Evolutionary conservation across 73 alveolate species (phyloP), one percentile per base, ranked within the genome.

Genomic region (Paramecium sonneborni): DNA sequence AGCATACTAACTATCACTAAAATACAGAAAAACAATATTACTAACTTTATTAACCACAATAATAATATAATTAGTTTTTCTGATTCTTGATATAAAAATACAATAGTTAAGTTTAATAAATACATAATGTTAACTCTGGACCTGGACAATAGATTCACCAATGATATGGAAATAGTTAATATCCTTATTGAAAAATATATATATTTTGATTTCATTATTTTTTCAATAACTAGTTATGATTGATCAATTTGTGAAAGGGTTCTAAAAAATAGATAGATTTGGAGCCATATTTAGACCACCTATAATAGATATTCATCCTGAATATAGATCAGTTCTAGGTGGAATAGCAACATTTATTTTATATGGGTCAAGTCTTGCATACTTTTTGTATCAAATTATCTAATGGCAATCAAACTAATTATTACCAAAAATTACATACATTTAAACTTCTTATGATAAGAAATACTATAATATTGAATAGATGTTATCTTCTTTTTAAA

Each of bases 241-340:
- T 3, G 44, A 62, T 26, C 39, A 32, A 62, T 32, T 62, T 32
- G 44, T 62, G 24, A 30, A 62, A 62, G 84, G 68, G 30, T 52
- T 52, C 15, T 52, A 52, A 52, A 62, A 62, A 62, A 62, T 74
- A 18, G 87, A 74, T n/a, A 32, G 58, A 34, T 74, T 37, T 18
- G 87, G 87, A 28, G 87, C 87, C 12, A 39, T 74, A 2, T 74
- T 30, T 39, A 74, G 44, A 39, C 87, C 87, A 74, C 37, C 56
- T 2, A 34, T 74, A 8, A 6, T 62, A 30, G 87, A 74, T 21
- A 21, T 34, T 20, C 56, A 74, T 8, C 56, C 37, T 34, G 37
- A 34, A 37, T 39, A 74, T 74, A 28, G 30, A 18, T 37, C 87
- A 14, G 15, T 37, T 37, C 37, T 74, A 1, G 87, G 87, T 3